Base-by-base conservation (phyloP, 108 stramenopile genomes). In the Cyclostephanos tholiformis region DNA sequence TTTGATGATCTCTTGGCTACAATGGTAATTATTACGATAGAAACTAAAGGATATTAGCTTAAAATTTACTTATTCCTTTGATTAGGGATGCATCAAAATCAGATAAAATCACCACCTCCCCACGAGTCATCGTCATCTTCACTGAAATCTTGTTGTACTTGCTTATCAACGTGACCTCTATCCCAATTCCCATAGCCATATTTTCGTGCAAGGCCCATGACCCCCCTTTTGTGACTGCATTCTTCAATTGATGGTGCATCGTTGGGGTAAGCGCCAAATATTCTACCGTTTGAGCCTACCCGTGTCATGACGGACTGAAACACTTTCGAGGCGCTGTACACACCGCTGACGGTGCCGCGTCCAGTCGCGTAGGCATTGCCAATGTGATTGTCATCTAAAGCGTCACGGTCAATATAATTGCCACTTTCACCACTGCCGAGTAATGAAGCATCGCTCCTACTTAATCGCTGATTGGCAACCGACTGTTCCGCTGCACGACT, bases 161-260 rank as follows among this genome's bases (percentile, higher is more conserved):
- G 8, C 20, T 53, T 19, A 53, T 53, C 52, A 20, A 3, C 19
- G 23, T 16, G 13, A n/a, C 36, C 20, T 57, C n/a, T n/a, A n/a
- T 26, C 76, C 90, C 85, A 90, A 56, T 90, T 85, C 20, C 89
- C 90, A 66, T 91, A 94, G 27, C 93, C 93, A 71, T 94, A 94
- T 49, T 74, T 78, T 41, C 66, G 23, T 20, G 90, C 93, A 20
- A 91, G 65, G 2, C 75, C 80, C 36, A 76, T 26, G 17, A 94
- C 62, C 2, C 93, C 93, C 38, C 59, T 50, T 50, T 80, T 38
- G 66, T 76, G 65, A 1, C 84, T 89, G 36, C 90, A 91, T 61
- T 91, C 89, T 55, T 76, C 65, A 49, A 87, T 84, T 4, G 91
- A 84, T 2, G 82, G 74, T 25, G 87, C 90, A 76, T 94, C 93